A percentile compares a stretch with the other conserved stretches of the same genome.
These are phyloP conservation scores for Debaryomyces coudertii DNA, from an alignment of 1,139 yeast species.

Conservation along the genomic window DNA sequence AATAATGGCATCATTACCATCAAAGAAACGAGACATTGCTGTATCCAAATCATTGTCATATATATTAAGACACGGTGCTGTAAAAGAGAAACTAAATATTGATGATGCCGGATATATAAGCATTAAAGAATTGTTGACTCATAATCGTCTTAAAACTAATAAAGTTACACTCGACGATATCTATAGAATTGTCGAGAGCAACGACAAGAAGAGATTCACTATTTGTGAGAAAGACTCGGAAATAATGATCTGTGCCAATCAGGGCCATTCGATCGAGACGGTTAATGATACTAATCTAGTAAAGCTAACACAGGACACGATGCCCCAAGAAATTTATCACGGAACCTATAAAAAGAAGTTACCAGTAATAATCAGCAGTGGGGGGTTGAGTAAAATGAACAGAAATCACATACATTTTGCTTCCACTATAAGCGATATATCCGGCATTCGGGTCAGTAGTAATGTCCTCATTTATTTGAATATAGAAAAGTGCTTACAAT, in stretches of 20 bases:
- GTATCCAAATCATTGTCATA: constrained; percentile 78
- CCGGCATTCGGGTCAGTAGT: constrained; percentile 73
- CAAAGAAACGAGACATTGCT: constrained; percentile 46
- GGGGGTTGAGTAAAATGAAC: constrained; percentile 69
- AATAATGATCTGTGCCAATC: constrained; percentile 74
- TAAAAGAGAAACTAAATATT: constrained; percentile 65
- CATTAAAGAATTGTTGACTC: constrained; percentile 54
- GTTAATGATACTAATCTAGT: constrained; percentile 48
- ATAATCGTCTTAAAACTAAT: constrained; percentile 60
- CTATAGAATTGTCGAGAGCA: constrained; percentile 58
- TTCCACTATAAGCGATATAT: constrained; percentile 41
- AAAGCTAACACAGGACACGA: constrained; percentile 22
- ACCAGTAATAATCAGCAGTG: constrained; percentile 48
- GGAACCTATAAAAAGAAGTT: constrained; percentile 71
- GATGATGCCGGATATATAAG: constrained; percentile 68
- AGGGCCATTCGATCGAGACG: constrained; percentile 76
- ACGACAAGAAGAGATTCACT: constrained; percentile 72
- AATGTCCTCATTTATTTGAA: constrained; percentile 68
- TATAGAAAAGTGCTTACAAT: constrained; percentile 43
- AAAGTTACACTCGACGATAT: constrained; percentile 61
- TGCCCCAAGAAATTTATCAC: constrained; percentile 57
- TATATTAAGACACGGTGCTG: constrained; percentile 82
- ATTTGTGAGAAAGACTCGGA: constrained; percentile 30
- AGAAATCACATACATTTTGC: constrained; percentile 84
- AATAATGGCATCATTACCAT: constrained; percentile 15